Evolutionary conservation across 345 rosid genomes (phyloP).

Genomic region (Nephelium lappaceum): DNA sequence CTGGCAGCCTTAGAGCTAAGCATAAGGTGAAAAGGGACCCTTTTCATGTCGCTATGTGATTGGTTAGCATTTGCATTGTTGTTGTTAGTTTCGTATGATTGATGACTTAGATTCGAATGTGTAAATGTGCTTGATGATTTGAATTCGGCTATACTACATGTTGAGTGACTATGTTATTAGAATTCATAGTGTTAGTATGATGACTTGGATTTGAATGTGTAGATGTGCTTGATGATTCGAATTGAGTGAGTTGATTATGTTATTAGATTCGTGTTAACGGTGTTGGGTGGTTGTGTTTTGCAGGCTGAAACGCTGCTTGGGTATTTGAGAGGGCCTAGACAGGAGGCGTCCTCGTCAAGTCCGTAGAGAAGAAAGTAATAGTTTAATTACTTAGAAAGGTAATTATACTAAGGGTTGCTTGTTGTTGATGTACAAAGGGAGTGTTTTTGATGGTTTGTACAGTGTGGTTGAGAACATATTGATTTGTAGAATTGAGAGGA

Average conservation of each 20-base stretch:
- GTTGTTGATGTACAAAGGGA: slow-evolving; percentile 49
- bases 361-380: slow-evolving; percentile 35
- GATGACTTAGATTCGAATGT: neutral
- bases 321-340: slow-evolving; percentile 73
- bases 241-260: neutral
- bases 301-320: slow-evolving; percentile 93
- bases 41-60: neutral
- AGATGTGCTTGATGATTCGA: no score
- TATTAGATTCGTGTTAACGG: neutral
- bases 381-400: slow-evolving; percentile 24
- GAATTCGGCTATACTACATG: neutral
- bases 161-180: neutral
- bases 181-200: no score
- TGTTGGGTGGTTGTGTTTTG: slow-evolving; percentile 19
- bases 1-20: slow-evolving; percentile 70
- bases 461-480: slow-evolving; percentile 42
- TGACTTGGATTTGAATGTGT: no score
- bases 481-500: slow-evolving; percentile 24
- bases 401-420: slow-evolving; percentile 20
- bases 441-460: slow-evolving; percentile 56
- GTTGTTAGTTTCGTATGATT: no score
- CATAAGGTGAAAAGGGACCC: slow-evolving; percentile 54
- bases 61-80: neutral
- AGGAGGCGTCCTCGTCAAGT: slow-evolving; percentile 57
- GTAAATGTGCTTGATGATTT: neutral